Percentiles rank a stretch among this genome's conserved stretches.
Evolutionary conservation across 2,329 filamentous ascomycete genomes (phyloP).

Genomic region (Trichophyton benhamiae): DNA sequence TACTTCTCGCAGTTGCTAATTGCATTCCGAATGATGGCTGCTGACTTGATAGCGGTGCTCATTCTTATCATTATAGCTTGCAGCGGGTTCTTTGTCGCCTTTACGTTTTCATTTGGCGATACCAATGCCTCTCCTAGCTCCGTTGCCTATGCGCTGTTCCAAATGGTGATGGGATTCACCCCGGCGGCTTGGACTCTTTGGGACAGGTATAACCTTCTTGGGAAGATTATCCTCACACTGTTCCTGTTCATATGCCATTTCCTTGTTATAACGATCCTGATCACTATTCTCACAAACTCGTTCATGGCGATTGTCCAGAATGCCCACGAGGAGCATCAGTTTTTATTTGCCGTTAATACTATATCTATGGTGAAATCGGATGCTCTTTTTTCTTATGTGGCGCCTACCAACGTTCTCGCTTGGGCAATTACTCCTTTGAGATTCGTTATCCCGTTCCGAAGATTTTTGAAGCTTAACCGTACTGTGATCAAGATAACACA

Average conservation of each 20-base stretch:
- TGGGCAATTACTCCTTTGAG: conserved; percentile 78
- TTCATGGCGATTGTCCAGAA: conserved; percentile 94
- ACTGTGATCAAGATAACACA: conserved; percentile 84
- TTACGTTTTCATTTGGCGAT: conserved; percentile 67
- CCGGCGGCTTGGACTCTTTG: conserved; percentile 86
- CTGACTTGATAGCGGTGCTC: conserved; percentile 75
- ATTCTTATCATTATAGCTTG: conserved; percentile 75
- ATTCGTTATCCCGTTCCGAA: conserved; percentile 64
- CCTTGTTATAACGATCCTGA: conserved; percentile 81
- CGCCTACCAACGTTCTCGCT: conserved; percentile 79
- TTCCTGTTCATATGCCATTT: conserved; percentile 95
- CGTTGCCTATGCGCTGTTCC: conserved; percentile 83
- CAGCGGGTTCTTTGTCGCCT: conserved; percentile 91
- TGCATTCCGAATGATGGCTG: conserved; percentile 85
- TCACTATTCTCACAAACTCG: conserved; percentile 90
- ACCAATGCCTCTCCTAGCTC: conserved; percentile 56
- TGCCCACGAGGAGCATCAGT: conserved; percentile 81
- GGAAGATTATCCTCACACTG: conserved; percentile 60
- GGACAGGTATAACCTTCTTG: conserved; percentile 69
- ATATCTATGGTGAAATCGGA: conserved; percentile 99
- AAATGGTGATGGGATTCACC: conserved; percentile 91
- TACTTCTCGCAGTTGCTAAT: conserved; percentile 94
- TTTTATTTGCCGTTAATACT: conserved; percentile 89
- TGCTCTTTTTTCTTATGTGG: conserved; percentile 83
- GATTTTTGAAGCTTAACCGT: conserved; percentile 79